These are phyloP conservation scores for Scedosporium minutisporum DNA, from an alignment of 2,329 filamentous ascomycete genomes.

Conservation along the genomic window DNA sequence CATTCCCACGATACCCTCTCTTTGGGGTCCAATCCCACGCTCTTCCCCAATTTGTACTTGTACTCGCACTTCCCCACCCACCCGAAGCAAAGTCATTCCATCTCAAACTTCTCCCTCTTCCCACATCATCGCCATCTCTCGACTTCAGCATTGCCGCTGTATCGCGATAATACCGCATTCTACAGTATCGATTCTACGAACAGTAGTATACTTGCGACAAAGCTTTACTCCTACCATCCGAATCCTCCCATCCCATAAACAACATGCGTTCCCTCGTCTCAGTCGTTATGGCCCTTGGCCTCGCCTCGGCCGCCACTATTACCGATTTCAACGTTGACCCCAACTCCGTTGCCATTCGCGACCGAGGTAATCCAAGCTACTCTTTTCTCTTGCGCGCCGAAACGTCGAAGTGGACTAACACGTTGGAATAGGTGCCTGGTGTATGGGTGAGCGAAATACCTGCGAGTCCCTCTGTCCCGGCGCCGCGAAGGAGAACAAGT, in stretches of 20 bases:
- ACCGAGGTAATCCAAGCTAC: neutral
- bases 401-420: neutral
- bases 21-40: neutral
- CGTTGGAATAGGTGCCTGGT: conserved; percentile 1
- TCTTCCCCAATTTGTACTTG: neutral
- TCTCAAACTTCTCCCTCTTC: neutral
- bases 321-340: neutral
- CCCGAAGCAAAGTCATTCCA: neutral
- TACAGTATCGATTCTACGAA: neutral
- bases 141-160: neutral
- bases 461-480: conserved; percentile 1
- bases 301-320: conserved; percentile 1
- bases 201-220: neutral
- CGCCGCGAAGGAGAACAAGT: conserved; percentile 2
- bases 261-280: conserved; percentile 4
- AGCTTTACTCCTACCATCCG: neutral
- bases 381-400: neutral
- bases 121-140: neutral
- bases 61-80: neutral
- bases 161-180: neutral
- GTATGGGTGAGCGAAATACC: conserved; percentile 6
- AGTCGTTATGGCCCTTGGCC: neutral
- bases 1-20: neutral
- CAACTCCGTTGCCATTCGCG: neutral
- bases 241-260: neutral